Evolutionary conservation across 2,329 filamentous ascomycete species (phyloP).

Genomic region (Aspergillus niger): DNA sequence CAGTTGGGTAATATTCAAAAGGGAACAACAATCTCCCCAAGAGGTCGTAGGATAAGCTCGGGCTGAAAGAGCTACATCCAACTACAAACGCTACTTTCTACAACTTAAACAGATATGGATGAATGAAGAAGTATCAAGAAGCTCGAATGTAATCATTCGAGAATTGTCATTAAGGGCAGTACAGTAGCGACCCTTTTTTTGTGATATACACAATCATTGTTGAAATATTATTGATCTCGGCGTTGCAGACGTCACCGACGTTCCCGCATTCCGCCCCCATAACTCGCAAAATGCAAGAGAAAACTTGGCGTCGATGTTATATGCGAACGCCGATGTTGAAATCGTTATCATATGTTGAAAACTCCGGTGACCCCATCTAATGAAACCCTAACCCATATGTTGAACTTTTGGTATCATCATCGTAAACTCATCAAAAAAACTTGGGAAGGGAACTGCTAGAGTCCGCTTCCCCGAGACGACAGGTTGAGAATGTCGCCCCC

Average conservation of each 20-base stretch:
- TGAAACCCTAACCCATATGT: conserved; percentile 44
- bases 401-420: conserved; percentile 48
- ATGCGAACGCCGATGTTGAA: conserved; percentile 52
- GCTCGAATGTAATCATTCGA: not conserved
- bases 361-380: conserved; percentile 41
- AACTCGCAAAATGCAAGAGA: conserved; percentile 17
- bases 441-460: conserved; percentile 21
- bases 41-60: too few species aligned
- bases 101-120: too few species aligned
- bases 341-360: conserved; percentile 48
- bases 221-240: conserved; percentile 36
- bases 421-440: conserved; percentile 41
- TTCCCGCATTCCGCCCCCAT: conserved; percentile 14
- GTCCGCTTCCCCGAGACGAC: conserved; percentile 34
- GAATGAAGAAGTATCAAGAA: not conserved
- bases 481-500: conserved; percentile 42
- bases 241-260: conserved; percentile 20
- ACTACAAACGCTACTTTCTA: too few species aligned
- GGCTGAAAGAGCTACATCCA: too few species aligned
- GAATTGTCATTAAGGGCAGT: conserved; percentile 7
- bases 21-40: too few species aligned
- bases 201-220: conserved; percentile 36
- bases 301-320: conserved; percentile 19
- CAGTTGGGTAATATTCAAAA: too few species aligned
- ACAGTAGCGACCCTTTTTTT: conserved; percentile 19